Percentiles rank a stretch among this genome's conserved stretches.
Conservation (phyloP, 2,329 filamentous ascomycete genomes). For the Xylaria sp. region DNA sequence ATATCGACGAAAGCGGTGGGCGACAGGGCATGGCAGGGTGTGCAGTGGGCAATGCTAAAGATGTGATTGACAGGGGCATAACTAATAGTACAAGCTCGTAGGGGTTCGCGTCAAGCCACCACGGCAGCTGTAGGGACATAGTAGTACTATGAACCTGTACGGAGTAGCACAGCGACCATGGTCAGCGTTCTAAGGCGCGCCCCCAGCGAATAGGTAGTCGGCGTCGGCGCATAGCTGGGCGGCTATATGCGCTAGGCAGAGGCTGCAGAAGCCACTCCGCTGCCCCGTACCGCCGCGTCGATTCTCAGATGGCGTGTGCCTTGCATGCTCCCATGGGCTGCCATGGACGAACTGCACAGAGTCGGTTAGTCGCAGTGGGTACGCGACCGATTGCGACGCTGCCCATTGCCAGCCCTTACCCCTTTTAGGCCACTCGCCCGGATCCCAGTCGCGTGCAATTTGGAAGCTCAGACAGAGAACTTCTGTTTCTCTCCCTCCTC, state of each 20-base stretch:
- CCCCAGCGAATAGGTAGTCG: too few species aligned
- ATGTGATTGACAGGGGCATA: constrained; percentile 19
- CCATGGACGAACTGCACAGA: constrained; percentile 6
- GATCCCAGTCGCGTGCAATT: constrained; percentile 11
- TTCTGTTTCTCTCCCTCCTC: constrained; percentile 18
- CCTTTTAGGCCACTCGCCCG: constrained; percentile 19
- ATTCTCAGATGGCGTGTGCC: neutral
- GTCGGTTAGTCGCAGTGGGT: constrained; percentile 20
- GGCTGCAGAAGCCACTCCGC: constrained; percentile 16
- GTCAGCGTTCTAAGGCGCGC: too few species aligned
- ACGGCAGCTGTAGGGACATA: too few species aligned
- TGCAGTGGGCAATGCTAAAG: constrained; percentile 18
- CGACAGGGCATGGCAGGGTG: constrained; percentile 12
- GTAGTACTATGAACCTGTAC: neutral
- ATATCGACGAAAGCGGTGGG: constrained; percentile 23
- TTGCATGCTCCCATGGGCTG: constrained; percentile 7
- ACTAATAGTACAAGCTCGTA: too few species aligned
- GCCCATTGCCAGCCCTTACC: constrained; percentile 16
- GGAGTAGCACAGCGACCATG: too few species aligned
- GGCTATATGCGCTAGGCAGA: constrained; percentile 17
- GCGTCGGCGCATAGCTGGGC: neutral
- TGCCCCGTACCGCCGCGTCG: neutral
- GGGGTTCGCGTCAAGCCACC: too few species aligned
- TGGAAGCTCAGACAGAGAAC: neutral
- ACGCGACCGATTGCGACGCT: constrained; percentile 33